These are phyloP conservation scores for Geotrichum macrosporum DNA, from an alignment of 1,139 yeast genomes.

Conservation along the genomic window DNA sequence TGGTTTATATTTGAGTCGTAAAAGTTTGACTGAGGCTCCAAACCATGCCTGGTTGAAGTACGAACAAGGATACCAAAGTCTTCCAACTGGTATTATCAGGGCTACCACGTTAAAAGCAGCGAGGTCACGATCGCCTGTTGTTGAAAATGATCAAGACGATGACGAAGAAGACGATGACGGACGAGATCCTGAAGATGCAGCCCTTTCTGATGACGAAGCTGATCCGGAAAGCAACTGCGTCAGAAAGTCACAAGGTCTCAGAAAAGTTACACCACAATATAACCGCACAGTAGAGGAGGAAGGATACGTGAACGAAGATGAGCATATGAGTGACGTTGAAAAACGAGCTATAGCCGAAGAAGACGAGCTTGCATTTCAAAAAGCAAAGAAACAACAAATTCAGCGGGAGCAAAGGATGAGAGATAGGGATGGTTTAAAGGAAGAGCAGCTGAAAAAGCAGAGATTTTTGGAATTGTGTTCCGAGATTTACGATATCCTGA, in stretches of 20 bases:
- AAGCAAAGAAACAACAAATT: slow-evolving; percentile 1
- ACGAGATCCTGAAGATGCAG: slow-evolving; percentile 33
- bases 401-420: not conserved
- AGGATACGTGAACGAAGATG: slow-evolving; percentile 20
- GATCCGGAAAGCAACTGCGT: no score
- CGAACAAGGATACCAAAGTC: slow-evolving; percentile 4
- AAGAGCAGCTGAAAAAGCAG: slow-evolving; percentile 23
- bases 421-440: not conserved
- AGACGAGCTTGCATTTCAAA: slow-evolving; percentile 19
- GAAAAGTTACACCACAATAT: no score
- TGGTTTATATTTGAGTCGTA: not conserved
- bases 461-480: slow-evolving; percentile 33
- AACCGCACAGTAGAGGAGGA: slow-evolving; percentile 6
- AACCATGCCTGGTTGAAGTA: not conserved
- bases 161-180: slow-evolving; percentile 29
- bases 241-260: no score
- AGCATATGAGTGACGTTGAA: slow-evolving; percentile 21
- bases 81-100: not conserved
- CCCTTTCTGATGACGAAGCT: slow-evolving; percentile 30
- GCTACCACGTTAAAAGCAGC: not conserved
- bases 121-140: not conserved
- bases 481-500: slow-evolving; percentile 34
- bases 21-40: not conserved
- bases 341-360: slow-evolving; percentile 22
- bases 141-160: slow-evolving; percentile 15